Evolutionary conservation across 345 rosid species (phyloP).

Genomic region (Linum tenue): DNA sequence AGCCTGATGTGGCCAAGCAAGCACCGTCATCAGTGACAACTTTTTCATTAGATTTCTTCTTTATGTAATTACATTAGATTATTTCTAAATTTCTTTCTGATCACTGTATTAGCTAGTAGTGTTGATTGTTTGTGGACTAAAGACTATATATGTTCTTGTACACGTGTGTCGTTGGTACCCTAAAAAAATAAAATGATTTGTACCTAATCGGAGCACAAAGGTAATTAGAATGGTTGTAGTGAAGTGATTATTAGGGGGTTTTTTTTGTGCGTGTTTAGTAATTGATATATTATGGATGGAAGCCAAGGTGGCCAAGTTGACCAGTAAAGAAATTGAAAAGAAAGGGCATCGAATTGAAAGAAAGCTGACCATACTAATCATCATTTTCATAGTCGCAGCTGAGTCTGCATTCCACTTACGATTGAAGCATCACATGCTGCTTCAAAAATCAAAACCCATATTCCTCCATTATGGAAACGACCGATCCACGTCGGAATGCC

Average conservation of each 20-base stretch:
- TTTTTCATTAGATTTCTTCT: too few species aligned
- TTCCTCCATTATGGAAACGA: conserved; percentile 15
- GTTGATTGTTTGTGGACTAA: too few species aligned
- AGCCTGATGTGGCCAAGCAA: too few species aligned
- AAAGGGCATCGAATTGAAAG: not conserved
- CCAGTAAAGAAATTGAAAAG: not conserved
- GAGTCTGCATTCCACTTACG: conserved; percentile 49
- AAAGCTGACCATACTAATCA: not conserved
- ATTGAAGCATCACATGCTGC: conserved; percentile 35
- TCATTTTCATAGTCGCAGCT: conserved; percentile 32
- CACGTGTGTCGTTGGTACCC: not conserved
- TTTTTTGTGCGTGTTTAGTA: too few species aligned
- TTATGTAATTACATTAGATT: too few species aligned
- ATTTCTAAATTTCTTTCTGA: too few species aligned
- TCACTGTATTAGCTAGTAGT: too few species aligned
- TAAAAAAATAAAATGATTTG: too few species aligned
- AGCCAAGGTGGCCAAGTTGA: conserved; percentile 37
- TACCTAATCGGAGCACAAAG: too few species aligned
- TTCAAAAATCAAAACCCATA: conserved; percentile 1
- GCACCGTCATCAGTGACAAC: too few species aligned
- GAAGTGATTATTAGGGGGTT: too few species aligned
- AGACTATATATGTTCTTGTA: not conserved
- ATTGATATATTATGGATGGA: conserved; percentile 1
- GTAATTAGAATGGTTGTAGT: too few species aligned
- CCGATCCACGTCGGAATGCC: conserved; percentile 23